Base-by-base conservation (phyloP, 441 rosid genomes). In the Populus hybrid region DNA sequence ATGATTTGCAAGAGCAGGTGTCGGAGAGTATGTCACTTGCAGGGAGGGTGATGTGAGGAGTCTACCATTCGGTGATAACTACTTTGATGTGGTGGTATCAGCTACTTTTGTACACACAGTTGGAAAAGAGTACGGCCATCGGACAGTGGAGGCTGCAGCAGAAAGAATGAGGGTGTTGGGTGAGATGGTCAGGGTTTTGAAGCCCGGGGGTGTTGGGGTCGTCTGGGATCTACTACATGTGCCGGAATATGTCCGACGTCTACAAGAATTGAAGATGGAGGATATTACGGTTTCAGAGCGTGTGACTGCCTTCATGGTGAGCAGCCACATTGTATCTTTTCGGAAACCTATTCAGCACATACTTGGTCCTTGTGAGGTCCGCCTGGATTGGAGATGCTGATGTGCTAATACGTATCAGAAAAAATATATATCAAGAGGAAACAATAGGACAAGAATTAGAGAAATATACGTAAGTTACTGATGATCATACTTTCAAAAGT, bases 11-110 rank as follows among this genome's bases (percentile, higher is more conserved):
- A 8, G 10, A 42, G 40, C 69, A 94, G 98, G 98, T 20, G 99
- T 95, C 0, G 95, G 93, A 78, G 97, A 95, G 81, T 95, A 95
- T 57, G 99, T 95, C 30, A 93, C 99, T 2, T 93, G 97, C 84
- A 89, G 92, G 64, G 94, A 92, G 82, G 98, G 94, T 0, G 99
- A 95, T 79, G 94, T 91, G 53, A 86, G 93, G 88, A 84, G 97
- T n/a, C 88, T 95, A 38, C 98, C 99, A 53, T 95, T 95, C 57
- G 88, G 89, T 59, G 99, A 95, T 64, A 91, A 89, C 85, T 93
- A 89, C 73, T 95, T 95, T 79, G 99, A 95, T 74, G 99, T 92
- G 85, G 99, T 95, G 80, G 95, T 94, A 0, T 95, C 99, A 0
- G 99, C 89, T 5, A 90, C 88, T 81, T 93, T 92, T 81, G 90